Conservation (phyloP, 176 grass and related monocot genomes). For the Avena atlantica region DNA sequence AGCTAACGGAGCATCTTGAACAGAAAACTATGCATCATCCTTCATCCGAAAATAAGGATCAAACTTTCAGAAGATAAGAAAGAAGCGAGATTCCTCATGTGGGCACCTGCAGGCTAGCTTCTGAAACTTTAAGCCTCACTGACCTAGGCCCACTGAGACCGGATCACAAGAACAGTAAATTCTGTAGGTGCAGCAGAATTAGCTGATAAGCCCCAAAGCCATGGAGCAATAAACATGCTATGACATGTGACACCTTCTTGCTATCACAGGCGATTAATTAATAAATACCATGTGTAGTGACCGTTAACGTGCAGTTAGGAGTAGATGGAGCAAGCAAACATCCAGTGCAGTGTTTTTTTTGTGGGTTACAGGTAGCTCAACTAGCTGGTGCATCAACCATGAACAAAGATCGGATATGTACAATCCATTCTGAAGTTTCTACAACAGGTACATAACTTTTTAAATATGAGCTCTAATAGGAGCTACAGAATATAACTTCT, state of each 20-base stretch:
- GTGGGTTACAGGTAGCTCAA: background rate
- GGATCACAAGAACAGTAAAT: background rate
- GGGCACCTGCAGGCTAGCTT: background rate
- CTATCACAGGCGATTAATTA: background rate
- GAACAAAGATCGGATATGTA: background rate
- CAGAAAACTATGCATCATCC: background rate
- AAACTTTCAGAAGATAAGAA: background rate
- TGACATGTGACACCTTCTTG: background rate
- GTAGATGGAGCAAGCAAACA: background rate
- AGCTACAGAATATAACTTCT: background rate
- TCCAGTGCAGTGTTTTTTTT: background rate
- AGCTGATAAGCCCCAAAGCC: background rate
- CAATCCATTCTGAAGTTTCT: background rate
- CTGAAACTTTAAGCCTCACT: background rate
- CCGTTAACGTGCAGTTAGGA: background rate
- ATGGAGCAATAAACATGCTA: background rate
- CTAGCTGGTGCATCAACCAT: background rate
- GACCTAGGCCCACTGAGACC: background rate
- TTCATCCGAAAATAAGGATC: background rate
- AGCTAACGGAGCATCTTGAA: constrained; percentile 1
- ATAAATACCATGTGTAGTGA: background rate
- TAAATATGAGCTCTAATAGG: background rate
- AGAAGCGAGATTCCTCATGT: background rate
- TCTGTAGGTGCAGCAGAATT: background rate
- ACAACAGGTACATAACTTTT: background rate